A percentile compares a stretch with the other conserved stretches of the same genome.
phyloP scores from a whole-genome alignment of 1,284 basidiomycete species.

The Melanopsichium pennsylvanicum region DNA sequence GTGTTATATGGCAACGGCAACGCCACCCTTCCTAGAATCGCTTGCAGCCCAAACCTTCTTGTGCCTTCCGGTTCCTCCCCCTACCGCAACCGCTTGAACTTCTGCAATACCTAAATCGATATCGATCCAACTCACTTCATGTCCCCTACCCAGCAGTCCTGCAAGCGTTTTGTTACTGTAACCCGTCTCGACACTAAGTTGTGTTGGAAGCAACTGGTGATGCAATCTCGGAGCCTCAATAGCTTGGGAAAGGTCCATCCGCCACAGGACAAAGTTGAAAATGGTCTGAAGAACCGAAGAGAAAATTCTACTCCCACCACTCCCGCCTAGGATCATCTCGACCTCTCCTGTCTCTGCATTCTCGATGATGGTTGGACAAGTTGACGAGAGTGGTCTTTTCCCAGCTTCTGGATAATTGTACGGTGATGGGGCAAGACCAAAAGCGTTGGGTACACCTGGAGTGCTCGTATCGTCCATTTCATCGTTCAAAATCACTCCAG shows the following conservation, averaged over 20 bases:
- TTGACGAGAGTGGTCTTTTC: constrained; percentile 67
- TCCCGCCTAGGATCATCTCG: constrained; percentile 65
- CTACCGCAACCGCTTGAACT: constrained; percentile 50
- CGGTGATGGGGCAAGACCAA: constrained; percentile 62
- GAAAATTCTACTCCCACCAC: constrained; percentile 70
- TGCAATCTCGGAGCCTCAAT: constrained; percentile 90
- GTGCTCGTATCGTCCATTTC: constrained; percentile 69
- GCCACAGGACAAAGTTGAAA: constrained; percentile 79
- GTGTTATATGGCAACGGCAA: constrained; percentile 49
- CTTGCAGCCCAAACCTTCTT: constrained; percentile 44
- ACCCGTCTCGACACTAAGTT: constrained; percentile 50
- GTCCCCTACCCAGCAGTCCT: constrained; percentile 35
- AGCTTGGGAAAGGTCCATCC: constrained; percentile 78
- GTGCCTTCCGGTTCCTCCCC: constrained; percentile 8
- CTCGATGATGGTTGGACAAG: constrained; percentile 66
- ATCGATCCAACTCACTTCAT: constrained; percentile 48
- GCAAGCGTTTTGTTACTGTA: constrained; percentile 40
- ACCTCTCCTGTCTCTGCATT: constrained; percentile 62
- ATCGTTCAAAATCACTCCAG: constrained; percentile 61
- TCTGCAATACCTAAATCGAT: constrained; percentile 53
- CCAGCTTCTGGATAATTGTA: constrained; percentile 66
- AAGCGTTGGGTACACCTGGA: constrained; percentile 67
- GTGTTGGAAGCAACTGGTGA: constrained; percentile 72
- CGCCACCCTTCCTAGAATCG: constrained; percentile 57
- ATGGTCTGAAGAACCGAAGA: constrained; percentile 80